These are phyloP conservation scores for Epichloe festucae DNA, from an alignment of 2,329 filamentous ascomycete genomes.

Conservation along the genomic window DNA sequence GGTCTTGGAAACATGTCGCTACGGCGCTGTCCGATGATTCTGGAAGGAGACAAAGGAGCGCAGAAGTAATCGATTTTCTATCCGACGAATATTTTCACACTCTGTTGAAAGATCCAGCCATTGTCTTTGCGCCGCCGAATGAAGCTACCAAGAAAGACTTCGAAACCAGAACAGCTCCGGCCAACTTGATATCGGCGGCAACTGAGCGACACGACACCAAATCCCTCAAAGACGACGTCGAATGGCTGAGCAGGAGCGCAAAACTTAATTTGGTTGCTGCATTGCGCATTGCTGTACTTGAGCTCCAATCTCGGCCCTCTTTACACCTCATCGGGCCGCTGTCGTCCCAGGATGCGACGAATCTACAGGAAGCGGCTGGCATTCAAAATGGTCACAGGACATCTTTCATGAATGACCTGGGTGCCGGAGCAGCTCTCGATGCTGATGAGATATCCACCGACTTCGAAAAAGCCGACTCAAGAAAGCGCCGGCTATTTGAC, in stretches of 20 bases:
- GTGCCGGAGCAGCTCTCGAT: conserved; percentile 31
- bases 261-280: conserved; percentile 72
- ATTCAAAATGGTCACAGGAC: conserved; percentile 46
- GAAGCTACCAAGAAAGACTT: conserved; percentile 57
- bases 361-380: conserved; percentile 61
- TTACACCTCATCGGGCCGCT: conserved; percentile 57
- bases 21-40: conserved; percentile 42
- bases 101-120: conserved; percentile 55
- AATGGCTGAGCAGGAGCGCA: conserved; percentile 72
- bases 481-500: conserved; percentile 54
- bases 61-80: conserved; percentile 54
- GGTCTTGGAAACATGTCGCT: conserved; percentile 50
- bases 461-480: conserved; percentile 50
- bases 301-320: conserved; percentile 73
- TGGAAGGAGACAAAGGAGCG: conserved; percentile 39
- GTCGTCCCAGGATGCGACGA: conserved; percentile 65
- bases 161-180: conserved; percentile 74
- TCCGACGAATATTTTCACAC: conserved; percentile 53
- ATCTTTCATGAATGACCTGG: conserved; percentile 41
- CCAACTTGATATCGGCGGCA: conserved; percentile 61
- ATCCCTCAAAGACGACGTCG: conserved; percentile 68
- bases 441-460: conserved; percentile 41
- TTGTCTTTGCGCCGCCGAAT: conserved; percentile 51
- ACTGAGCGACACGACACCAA: conserved; percentile 60
- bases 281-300: conserved; percentile 65